Evolutionary conservation across 1,139 yeast genomes (phyloP).

Genomic region (Nakaseomyces bracarensis): DNA sequence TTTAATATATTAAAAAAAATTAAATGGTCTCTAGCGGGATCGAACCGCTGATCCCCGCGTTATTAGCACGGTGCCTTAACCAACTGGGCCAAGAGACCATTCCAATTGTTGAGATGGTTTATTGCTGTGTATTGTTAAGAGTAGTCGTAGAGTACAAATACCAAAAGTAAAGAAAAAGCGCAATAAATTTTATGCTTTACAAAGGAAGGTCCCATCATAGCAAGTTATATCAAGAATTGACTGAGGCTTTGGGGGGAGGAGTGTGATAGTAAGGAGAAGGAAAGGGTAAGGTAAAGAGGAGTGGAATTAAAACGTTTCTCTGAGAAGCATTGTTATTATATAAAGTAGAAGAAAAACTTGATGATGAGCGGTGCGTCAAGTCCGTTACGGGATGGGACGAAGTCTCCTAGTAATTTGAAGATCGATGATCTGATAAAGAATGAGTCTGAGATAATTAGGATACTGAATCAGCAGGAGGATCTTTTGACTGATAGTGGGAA

Average conservation of each 20-base stretch:
- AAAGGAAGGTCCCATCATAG: too few species aligned
- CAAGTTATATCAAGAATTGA: too few species aligned
- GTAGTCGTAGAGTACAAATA: background rate
- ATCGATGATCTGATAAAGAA: conserved; percentile 9
- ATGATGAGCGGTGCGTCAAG: background rate
- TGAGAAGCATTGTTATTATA: too few species aligned
- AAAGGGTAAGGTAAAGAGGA: too few species aligned
- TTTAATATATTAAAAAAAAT: background rate
- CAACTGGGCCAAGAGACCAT: conserved; percentile 12
- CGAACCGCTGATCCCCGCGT: conserved; percentile 13
- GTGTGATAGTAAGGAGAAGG: too few species aligned
- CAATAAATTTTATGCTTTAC: too few species aligned
- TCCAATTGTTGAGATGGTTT: too few species aligned
- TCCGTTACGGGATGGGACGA: background rate
- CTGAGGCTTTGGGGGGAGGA: too few species aligned
- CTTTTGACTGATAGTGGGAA: conserved; percentile 7
- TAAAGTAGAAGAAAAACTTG: background rate
- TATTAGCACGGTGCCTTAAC: conserved; percentile 12
- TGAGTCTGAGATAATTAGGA: conserved; percentile 8
- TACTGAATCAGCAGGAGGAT: conserved; percentile 6
- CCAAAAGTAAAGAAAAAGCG: background rate
- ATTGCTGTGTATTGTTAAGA: background rate
- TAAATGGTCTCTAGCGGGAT: conserved; percentile 11
- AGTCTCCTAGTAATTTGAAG: conserved; percentile 7
- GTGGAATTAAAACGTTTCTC: too few species aligned